Base-by-base conservation (phyloP, 495 filamentous ascomycete species). In the Hypoxylon cercidicola region DNA sequence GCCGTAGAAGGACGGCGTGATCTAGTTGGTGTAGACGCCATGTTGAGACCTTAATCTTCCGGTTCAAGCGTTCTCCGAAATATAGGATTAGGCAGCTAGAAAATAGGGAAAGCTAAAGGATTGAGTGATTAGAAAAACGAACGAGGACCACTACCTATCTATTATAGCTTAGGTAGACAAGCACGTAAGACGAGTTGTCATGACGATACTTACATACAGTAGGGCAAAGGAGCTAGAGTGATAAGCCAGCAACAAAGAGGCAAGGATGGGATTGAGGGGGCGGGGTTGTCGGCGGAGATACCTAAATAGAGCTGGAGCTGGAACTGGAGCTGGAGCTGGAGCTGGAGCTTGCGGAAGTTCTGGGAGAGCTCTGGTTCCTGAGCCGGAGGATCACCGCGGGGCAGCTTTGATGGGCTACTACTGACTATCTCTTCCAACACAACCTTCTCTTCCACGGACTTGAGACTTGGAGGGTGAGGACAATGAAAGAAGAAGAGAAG, bases 1-100 rank as follows among this genome's bases (percentile, higher is more conserved):
- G 90, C 87, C 32, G 88, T 88, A 28, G 91, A 95, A 28, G 90
- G 91, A 57, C 83, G 89, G 58, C 93, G 85, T 64, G 81, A 74
- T 58, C 81, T 74, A 11, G 49, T 53, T 25, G 79, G 77, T 15
- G 70, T 68, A 49, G 78, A 72, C 47, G 77, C 66, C 79, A 80
- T 81, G 12, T 61, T 67, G 48, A 23, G 43, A 37, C 16, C 45
- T 46, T 23, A 13, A 4, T 13, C 28, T 49, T 49, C 11, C 19
- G 52, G 44, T 50, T 55, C 21, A 48, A 52, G 46, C 37, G n/a
- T 23, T 30, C 15, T 55, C 10, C 20, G 13, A 41, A 16, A 52
- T 16, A 13, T 11, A 35, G 55, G 9, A 55, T n/a, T n/a, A n/a
- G 18, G 15, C 18, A 41, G 34, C 7, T 45, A 21, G 28, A 21